Conservation (phyloP, 2,329 filamentous ascomycete genomes). For the Didymella keratinophila region DNA sequence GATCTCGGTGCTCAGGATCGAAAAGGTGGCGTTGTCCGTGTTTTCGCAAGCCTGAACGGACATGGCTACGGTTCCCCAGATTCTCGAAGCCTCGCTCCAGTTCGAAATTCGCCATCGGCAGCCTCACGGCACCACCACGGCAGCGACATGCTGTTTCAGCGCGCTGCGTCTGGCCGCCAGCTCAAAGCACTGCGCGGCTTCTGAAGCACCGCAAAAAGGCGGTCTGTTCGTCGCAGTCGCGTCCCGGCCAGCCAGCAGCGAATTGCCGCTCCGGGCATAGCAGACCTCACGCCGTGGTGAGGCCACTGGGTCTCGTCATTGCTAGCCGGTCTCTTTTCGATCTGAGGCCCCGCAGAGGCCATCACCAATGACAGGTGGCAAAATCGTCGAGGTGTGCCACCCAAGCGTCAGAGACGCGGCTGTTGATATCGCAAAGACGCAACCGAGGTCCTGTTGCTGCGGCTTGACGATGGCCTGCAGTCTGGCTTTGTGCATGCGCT, state of each 20-base stretch:
- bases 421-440: constrained; percentile 15
- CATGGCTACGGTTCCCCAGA: constrained; percentile 34
- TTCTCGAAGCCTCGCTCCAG: constrained; percentile 20
- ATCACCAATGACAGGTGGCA: constrained; percentile 21
- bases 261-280: constrained; percentile 28
- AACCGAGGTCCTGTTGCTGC: constrained; percentile 4
- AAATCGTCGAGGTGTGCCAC: constrained; percentile 14
- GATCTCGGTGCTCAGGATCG: constrained; percentile 35
- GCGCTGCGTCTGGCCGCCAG: constrained; percentile 14
- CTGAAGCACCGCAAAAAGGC: constrained; percentile 16
- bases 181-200: neutral
- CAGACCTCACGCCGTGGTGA: constrained; percentile 39
- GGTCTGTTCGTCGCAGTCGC: constrained; percentile 21
- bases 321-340: constrained; percentile 26
- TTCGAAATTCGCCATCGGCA: constrained; percentile 12
- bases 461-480: constrained; percentile 11
- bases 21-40: constrained; percentile 34
- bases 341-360: constrained; percentile 22
- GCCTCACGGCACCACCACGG: constrained; percentile 10
- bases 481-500: constrained; percentile 1
- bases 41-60: constrained; percentile 20
- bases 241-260: constrained; percentile 19
- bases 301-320: constrained; percentile 33
- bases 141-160: constrained; percentile 15
- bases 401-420: neutral